These are phyloP conservation scores for Corylus avellana DNA, from an alignment of 306 rosid species.

Conservation along the genomic window DNA sequence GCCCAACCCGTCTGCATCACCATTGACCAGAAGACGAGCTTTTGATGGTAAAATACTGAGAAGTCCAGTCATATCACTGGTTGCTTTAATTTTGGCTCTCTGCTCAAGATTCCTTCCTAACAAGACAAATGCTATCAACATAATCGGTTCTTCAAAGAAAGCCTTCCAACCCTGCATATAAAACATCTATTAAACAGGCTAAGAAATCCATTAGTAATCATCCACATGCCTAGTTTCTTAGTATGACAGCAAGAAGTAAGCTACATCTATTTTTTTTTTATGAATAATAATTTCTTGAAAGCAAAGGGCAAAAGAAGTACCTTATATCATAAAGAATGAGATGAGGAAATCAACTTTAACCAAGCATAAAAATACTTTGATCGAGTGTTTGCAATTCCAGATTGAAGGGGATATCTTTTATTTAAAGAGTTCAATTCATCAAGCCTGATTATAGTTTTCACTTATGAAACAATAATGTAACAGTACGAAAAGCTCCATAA, in stretches of 20 bases:
- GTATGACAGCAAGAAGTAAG: conserved; percentile 22
- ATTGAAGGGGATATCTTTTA: neutral
- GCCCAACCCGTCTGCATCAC: conserved; percentile 43
- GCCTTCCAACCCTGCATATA: conserved; percentile 94
- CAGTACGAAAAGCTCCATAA: neutral
- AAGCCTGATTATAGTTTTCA: too few species aligned
- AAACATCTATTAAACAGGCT: conserved; percentile 29
- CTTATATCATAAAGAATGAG: neutral
- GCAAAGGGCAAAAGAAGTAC: too few species aligned
- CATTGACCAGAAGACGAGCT: conserved; percentile 83
- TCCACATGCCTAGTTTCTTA: conserved; percentile 21
- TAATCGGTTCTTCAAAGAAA: conserved; percentile 96
- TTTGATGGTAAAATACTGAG: conserved; percentile 85
- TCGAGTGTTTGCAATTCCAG: conserved; percentile 2
- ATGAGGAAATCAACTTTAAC: conserved; percentile 1
- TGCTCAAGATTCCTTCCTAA: conserved; percentile 96
- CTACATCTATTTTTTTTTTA: neutral
- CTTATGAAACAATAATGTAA: neutral
- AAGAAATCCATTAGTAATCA: conserved; percentile 17
- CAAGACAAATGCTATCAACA: conserved; percentile 96
- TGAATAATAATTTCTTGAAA: too few species aligned
- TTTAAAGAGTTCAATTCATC: neutral
- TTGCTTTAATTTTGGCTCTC: conserved; percentile 96
- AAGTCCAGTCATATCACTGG: conserved; percentile 98
- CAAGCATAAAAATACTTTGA: neutral